These are phyloP conservation scores for Blastobotrys proliferans DNA, from an alignment of 1,139 yeast species.

Conservation along the genomic window DNA sequence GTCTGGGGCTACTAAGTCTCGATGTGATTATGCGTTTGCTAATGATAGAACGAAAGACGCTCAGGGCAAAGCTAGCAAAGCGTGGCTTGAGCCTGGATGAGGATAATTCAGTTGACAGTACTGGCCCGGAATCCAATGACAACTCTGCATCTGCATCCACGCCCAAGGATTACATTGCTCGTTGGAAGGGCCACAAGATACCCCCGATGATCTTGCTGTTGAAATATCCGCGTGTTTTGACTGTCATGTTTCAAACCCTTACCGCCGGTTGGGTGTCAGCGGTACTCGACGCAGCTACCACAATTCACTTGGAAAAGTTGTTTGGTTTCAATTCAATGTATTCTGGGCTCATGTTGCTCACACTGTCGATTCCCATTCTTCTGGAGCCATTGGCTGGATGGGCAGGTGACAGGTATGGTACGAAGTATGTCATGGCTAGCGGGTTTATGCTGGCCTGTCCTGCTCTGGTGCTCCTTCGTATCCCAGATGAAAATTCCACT, in stretches of 20 bases:
- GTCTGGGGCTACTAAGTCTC: conserved; percentile 31
- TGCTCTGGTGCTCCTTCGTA: conserved; percentile 28
- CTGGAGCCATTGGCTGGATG: conserved; percentile 34
- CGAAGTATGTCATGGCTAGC: conserved; percentile 26
- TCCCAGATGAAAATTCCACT: conserved; percentile 28
- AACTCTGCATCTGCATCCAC: conserved; percentile 27
- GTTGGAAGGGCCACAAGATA: conserved; percentile 10
- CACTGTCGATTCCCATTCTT: conserved; percentile 32
- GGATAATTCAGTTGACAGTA: conserved; percentile 30
- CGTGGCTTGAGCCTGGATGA: conserved; percentile 26
- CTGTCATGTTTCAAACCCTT: conserved; percentile 26
- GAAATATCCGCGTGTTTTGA: conserved; percentile 24
- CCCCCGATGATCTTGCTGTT: conserved; percentile 26
- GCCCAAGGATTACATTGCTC: conserved; percentile 22
- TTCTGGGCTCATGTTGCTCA: conserved; percentile 33
- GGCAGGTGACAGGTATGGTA: conserved; percentile 31
- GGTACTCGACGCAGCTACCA: conserved; percentile 34
- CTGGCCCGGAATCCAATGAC: conserved; percentile 31
- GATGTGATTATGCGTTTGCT: conserved; percentile 34
- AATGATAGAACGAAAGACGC: conserved; percentile 29
- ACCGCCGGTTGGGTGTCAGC: conserved; percentile 31
- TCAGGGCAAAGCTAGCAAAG: conserved; percentile 11
- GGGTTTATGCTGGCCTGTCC: conserved; percentile 29
- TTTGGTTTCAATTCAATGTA: conserved; percentile 32
- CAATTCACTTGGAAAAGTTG: conserved; percentile 31